phyloP scores from a whole-genome alignment of 2,329 filamentous ascomycete genomes.

The Orbilia quercus region DNA sequence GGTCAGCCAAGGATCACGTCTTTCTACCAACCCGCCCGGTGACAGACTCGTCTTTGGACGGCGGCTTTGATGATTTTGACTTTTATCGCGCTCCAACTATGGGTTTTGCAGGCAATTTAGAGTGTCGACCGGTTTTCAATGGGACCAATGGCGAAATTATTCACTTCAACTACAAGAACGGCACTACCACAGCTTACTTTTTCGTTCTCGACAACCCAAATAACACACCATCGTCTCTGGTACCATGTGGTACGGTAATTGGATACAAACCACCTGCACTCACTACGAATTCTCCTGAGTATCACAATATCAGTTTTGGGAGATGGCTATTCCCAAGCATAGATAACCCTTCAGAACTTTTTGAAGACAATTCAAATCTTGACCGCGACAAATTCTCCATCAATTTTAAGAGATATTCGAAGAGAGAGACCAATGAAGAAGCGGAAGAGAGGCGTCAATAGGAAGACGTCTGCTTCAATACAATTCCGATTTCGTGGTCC shows the following conservation, averaged over 20 bases:
- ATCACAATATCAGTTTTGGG: constrained; percentile 8
- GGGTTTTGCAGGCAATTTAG: constrained; percentile 13
- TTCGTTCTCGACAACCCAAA: no score
- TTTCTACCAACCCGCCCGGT: constrained; percentile 16
- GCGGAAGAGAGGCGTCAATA: no score
- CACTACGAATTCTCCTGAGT: neutral
- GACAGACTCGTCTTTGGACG: no score
- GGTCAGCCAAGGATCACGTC: constrained; percentile 2
- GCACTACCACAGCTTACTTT: constrained; percentile 23
- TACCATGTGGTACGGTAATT: constrained; percentile 18
- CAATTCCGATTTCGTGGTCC: constrained; percentile 28
- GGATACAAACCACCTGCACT: constrained; percentile 17
- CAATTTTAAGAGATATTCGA: neutral
- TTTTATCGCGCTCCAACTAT: constrained; percentile 5
- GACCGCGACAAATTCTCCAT: neutral
- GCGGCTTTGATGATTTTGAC: neutral
- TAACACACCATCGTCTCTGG: no score
- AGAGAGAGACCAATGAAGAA: neutral
- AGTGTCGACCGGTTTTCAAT: constrained; percentile 15
- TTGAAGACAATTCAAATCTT: constrained; percentile 6
- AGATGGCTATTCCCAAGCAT: constrained; percentile 31
- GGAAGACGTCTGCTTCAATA: constrained; percentile 8
- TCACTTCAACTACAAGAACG: neutral
- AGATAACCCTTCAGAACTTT: constrained; percentile 8
- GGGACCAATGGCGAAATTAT: constrained; percentile 7